Evolutionary conservation across 1,139 yeast genomes (phyloP).

Genomic region (Yamadazyma epiphylla): DNA sequence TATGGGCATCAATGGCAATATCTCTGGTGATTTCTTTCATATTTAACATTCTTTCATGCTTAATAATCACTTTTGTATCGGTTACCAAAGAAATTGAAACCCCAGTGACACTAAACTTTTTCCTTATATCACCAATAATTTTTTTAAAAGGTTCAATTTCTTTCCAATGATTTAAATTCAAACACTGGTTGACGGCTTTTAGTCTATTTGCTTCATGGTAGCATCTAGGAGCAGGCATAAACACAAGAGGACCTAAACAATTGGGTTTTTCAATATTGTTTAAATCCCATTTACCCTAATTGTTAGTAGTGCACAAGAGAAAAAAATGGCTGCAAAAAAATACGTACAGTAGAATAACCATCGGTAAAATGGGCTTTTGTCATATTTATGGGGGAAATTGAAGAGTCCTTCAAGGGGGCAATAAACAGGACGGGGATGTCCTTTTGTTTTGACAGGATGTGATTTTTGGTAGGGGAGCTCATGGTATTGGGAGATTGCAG

Average conservation of each 20-base stretch:
- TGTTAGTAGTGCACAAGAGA: conserved; percentile 3
- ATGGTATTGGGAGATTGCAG: too few relatives aligned
- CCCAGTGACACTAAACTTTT: conserved; percentile 43
- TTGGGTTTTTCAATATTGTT: conserved; percentile 55
- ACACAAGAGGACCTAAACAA: conserved; percentile 43
- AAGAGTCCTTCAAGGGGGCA: conserved; percentile 20
- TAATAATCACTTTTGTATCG: conserved; percentile 42
- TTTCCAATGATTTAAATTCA: conserved; percentile 49
- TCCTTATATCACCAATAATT: conserved; percentile 30
- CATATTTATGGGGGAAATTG: conserved; percentile 27
- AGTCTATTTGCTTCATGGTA: conserved; percentile 42
- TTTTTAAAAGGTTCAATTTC: conserved; percentile 34
- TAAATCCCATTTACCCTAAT: conserved; percentile 53
- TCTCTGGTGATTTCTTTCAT: conserved; percentile 49
- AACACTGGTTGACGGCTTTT: conserved; percentile 39
- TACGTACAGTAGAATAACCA: conserved; percentile 44
- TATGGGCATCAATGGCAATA: conserved; percentile 63
- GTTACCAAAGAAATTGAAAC: conserved; percentile 58
- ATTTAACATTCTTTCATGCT: conserved; percentile 45
- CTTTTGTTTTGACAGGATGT: neutral
- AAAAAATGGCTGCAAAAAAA: neutral
- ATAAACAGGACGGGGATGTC: conserved; percentile 9
- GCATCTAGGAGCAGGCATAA: conserved; percentile 59
- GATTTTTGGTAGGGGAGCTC: too few relatives aligned
- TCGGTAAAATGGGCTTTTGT: conserved; percentile 63